These are phyloP conservation scores for Fraxinus cuspidata DNA, from an alignment of 257 asterid genomes.

Conservation along the genomic window DNA sequence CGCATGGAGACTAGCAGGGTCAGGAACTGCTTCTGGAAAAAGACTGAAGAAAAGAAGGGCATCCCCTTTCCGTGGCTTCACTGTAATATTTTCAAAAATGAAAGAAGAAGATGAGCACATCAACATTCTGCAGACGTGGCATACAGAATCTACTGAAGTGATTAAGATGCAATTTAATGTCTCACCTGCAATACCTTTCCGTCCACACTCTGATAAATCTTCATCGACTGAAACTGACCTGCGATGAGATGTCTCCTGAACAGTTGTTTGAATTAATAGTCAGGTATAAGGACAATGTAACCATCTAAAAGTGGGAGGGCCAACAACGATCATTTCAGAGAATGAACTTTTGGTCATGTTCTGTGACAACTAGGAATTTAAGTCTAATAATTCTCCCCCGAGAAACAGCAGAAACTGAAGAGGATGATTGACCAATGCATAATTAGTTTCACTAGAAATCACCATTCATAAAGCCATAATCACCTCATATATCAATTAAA, in stretches of 20 bases:
- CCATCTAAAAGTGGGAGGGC: background rate
- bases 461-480: background rate
- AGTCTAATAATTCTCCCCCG: background rate
- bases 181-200: slow-evolving; percentile 87
- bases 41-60: slow-evolving; percentile 92
- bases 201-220: slow-evolving; percentile 80
- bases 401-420: background rate
- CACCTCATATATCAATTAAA: background rate
- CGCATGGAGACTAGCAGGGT: slow-evolving; percentile 80
- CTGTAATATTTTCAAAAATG: slow-evolving; percentile 35
- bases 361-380: background rate
- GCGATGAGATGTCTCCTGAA: slow-evolving; percentile 70
- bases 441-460: background rate
- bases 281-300: slow-evolving; percentile 6
- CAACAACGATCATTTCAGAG: background rate
- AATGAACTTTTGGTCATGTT: background rate
- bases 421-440: background rate
- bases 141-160: background rate
- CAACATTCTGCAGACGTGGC: background rate
- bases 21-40: slow-evolving; percentile 70
- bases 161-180: slow-evolving; percentile 15
- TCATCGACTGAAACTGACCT: slow-evolving; percentile 60
- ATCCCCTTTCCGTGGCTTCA: slow-evolving; percentile 91
- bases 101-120: slow-evolving; percentile 12
- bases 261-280: slow-evolving; percentile 16